These are phyloP conservation scores for Zoysia matrella DNA, from an alignment of 202 grass and related monocot genomes.

Conservation along the genomic window DNA sequence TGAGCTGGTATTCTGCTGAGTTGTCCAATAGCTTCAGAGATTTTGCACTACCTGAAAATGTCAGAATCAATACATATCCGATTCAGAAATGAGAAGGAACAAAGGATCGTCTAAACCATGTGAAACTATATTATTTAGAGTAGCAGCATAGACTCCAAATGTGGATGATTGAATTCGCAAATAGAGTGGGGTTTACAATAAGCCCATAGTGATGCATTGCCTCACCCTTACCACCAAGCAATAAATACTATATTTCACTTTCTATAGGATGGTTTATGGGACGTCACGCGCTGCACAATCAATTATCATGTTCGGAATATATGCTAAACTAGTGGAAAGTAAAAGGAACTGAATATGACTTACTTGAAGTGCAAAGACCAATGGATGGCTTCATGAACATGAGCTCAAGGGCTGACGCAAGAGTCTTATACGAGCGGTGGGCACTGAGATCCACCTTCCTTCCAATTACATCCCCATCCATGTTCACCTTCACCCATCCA, in stretches of 20 bases:
- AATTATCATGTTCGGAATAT: background rate
- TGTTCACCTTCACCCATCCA: conserved; percentile 82
- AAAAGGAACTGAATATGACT: conserved; percentile 5
- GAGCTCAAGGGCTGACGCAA: conserved; percentile 68
- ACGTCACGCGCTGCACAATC: background rate
- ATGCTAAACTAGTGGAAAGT: background rate
- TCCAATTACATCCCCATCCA: conserved; percentile 90
- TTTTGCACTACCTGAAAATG: conserved; percentile 46
- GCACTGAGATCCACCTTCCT: conserved; percentile 84
- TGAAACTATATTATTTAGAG: conserved; percentile 6
- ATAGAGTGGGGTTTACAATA: background rate
- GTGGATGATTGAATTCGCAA: conserved; percentile 1
- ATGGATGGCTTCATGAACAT: conserved; percentile 78
- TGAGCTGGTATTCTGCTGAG: conserved; percentile 72
- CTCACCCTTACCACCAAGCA: background rate
- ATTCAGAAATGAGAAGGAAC: background rate
- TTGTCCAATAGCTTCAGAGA: conserved; percentile 59
- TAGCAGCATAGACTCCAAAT: conserved; percentile 31
- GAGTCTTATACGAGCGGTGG: conserved; percentile 70
- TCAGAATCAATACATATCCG: conserved; percentile 16
- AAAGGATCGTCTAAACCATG: background rate
- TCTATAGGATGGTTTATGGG: background rate
- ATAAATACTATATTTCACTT: background rate
- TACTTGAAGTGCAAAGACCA: conserved; percentile 42
- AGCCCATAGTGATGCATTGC: background rate